Evolutionary conservation across 1,284 basidiomycete genomes (phyloP).

Genomic region (Golubevia pallescens): DNA sequence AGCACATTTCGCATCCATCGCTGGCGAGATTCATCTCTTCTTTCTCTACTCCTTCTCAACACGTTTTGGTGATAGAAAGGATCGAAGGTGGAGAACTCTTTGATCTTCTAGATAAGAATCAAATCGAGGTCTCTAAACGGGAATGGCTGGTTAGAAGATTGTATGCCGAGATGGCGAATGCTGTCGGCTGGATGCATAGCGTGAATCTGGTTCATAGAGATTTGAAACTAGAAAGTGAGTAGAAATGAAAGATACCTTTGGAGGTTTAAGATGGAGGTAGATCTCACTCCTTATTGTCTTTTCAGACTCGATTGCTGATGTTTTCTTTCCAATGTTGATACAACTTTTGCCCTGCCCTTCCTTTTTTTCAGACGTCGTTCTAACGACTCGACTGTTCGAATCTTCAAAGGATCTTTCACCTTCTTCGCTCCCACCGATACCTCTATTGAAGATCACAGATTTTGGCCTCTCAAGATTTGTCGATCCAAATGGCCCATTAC

Average conservation of each 20-base stretch:
- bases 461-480: constrained; percentile 89
- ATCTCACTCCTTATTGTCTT: neutral
- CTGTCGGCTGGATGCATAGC: constrained; percentile 87
- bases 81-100: constrained; percentile 84
- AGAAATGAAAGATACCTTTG: neutral
- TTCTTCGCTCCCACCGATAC: constrained; percentile 65
- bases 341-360: constrained; percentile 68
- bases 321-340: constrained; percentile 68
- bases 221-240: constrained; percentile 90
- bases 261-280: neutral
- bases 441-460: constrained; percentile 84
- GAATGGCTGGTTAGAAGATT: constrained; percentile 76
- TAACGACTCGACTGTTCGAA: constrained; percentile 40
- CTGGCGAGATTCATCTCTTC: constrained; percentile 78
- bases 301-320: constrained; percentile 5
- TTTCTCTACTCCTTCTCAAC: constrained; percentile 77
- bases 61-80: constrained; percentile 81
- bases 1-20: constrained; percentile 84
- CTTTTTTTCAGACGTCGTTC: constrained; percentile 50
- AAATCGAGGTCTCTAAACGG: constrained; percentile 68
- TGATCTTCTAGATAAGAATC: constrained; percentile 73
- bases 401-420: constrained; percentile 39
- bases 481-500: constrained; percentile 72
- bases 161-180: constrained; percentile 79
- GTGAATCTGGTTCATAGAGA: constrained; percentile 87